These are phyloP conservation scores for Rhizophagus sp. DNA, from an alignment of 192 early-diverging fungal genomes.

Conservation along the genomic window DNA sequence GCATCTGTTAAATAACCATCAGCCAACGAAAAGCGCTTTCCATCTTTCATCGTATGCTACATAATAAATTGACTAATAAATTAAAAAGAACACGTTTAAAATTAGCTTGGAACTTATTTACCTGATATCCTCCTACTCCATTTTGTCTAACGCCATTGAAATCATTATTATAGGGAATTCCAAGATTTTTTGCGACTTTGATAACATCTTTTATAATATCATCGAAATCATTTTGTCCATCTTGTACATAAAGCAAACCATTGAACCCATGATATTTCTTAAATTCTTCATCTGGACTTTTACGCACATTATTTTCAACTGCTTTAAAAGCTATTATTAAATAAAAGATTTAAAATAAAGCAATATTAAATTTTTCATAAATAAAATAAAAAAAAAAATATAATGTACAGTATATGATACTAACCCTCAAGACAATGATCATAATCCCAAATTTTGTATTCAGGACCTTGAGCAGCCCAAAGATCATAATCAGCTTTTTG, in stretches of 20 bases:
- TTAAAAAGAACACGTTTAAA: not conserved
- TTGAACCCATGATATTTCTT: constrained; percentile 3
- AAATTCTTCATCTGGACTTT: not conserved
- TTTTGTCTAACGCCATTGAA: not conserved
- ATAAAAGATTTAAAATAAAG: not conserved
- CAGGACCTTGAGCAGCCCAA: constrained; percentile 2
- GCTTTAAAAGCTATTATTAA: not conserved
- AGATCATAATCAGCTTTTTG: not conserved
- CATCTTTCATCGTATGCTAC: not conserved
- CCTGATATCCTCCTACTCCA: not conserved
- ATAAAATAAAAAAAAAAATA: not conserved
- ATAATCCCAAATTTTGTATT: constrained; percentile 15
- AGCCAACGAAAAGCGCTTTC: not conserved
- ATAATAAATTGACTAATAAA: not conserved
- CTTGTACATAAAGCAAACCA: not conserved
- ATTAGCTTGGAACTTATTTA: not conserved
- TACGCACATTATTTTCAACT: not conserved
- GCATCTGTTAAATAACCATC: not conserved
- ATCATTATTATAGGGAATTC: not conserved
- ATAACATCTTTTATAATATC: not conserved
- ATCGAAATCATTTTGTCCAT: not conserved
- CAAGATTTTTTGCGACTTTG: not conserved
- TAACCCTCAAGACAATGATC: constrained; percentile 9
- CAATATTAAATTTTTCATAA: not conserved
- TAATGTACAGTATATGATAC: too few species aligned